Base-by-base conservation (phyloP, 495 filamentous ascomycete species). In the Achaetomiella virescens region DNA sequence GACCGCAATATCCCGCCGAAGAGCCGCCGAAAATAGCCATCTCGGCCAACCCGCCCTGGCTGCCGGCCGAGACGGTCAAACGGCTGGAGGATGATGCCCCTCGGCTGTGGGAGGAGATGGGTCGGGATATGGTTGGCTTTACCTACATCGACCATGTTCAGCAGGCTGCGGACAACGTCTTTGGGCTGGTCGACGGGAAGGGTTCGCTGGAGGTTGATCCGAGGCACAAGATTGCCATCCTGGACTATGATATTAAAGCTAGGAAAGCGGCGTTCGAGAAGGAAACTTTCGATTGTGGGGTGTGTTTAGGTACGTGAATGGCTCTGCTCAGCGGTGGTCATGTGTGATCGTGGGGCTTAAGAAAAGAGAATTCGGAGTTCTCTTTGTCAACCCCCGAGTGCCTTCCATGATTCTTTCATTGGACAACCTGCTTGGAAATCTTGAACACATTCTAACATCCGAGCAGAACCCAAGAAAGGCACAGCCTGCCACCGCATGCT, bases 401-500 rank as follows among this genome's bases (percentile, higher is more conserved):
- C n/a, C n/a, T n/a, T n/a, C n/a, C n/a, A n/a, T n/a, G 4, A 15
- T 50, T 21, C 25, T 3, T 40, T 6, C 37, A n/a, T n/a, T 21
- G 20, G 12, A 46, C 18, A 9, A 9, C 27, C 27, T 31, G 27
- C 27, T 31, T 31, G 27, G 27, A n/a, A n/a, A 31, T 15, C 7
- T 8, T 12, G 2, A 11, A 33, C 27, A 25, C 22, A 4, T 18
- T 27, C 68, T 76, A 61, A 75, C 51, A 8, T 6, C 31, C 8
- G 7, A n/a, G 18, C 69, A 72, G 91, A 97, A 66, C 90, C 91
- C 0, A 97, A 97, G 67, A 97, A 96, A 69, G 93, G 93, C 4
- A 61, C 73, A 0, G 80, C 75, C 22, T 97, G 93, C 69, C 86
- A 97, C 70, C 79, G 79, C 5, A 78, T 97, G 66, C 66, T 84